Conservation (phyloP, 2,329 filamentous ascomycete species). For the Pseudocercospora ulei region DNA sequence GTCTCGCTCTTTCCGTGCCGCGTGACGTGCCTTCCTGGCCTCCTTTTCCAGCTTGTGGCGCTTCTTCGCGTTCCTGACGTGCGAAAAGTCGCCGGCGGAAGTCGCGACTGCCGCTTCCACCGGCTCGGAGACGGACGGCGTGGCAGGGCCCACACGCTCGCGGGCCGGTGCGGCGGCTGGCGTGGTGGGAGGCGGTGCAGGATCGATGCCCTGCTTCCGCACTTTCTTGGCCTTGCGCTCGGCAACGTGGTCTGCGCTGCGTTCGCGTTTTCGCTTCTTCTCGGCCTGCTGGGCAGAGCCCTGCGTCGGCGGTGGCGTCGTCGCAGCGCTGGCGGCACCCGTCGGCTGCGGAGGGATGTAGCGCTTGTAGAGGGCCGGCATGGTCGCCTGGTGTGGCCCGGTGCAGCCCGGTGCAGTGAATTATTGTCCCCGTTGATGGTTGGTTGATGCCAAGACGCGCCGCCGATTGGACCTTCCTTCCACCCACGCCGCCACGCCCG, state of each 20-base stretch:
- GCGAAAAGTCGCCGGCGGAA: conserved; percentile 24
- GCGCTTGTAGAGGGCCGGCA: conserved; percentile 40
- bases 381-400: no score
- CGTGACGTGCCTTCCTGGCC: conserved; percentile 28
- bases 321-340: not conserved
- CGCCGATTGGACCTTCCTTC: no score
- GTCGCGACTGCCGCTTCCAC: conserved; percentile 10
- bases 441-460: no score
- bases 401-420: no score
- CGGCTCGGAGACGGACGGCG: no score
- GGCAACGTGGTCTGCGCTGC: conserved; percentile 28
- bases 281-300: conserved; percentile 10
- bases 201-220: conserved; percentile 27
- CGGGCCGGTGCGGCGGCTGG: not conserved
- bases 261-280: conserved; percentile 32
- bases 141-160: no score
- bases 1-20: conserved; percentile 16
- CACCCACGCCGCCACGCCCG: no score
- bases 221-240: conserved; percentile 31
- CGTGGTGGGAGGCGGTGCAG: not conserved
- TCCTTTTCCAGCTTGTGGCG: conserved; percentile 33
- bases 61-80: conserved; percentile 30
- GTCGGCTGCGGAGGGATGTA: conserved; percentile 39
- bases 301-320: not conserved
- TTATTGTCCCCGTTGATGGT: no score